Evolutionary conservation across 83 land plant species (phyloP).

Genomic region (Picea abies): DNA sequence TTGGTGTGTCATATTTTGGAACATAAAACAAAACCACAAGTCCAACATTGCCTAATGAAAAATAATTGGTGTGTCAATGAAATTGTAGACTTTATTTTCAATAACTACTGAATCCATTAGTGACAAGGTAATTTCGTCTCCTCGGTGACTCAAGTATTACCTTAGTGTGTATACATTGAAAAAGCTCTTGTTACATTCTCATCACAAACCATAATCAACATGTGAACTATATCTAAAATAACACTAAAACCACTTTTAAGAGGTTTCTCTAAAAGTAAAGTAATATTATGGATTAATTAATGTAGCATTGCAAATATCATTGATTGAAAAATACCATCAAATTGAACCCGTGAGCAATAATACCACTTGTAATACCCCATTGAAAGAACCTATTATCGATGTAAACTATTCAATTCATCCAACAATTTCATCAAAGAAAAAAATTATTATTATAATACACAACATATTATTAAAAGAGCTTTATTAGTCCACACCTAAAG

Average conservation of each 20-base stretch:
- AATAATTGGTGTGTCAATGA: constrained; percentile 83
- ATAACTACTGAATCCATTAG: constrained; percentile 95
- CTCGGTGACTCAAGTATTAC: constrained; percentile 78
- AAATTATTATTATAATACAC: no score
- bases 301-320: background rate
- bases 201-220: background rate
- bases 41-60: background rate
- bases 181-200: constrained; percentile 3
- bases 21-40: background rate
- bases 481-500: no score
- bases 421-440: no score
- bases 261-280: background rate
- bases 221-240: no score
- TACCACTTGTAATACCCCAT: no score
- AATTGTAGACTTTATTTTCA: constrained; percentile 86
- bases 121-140: constrained; percentile 89
- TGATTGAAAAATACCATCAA: background rate
- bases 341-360: no score
- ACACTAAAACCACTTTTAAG: no score
- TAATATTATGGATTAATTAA: background rate
- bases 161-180: constrained; percentile 51
- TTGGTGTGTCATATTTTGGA: background rate
- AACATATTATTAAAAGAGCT: no score
- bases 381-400: no score
- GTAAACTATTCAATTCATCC: no score